Evolutionary conservation across 1,284 basidiomycete species (phyloP).

Genomic region (Malassezia psittaci): DNA sequence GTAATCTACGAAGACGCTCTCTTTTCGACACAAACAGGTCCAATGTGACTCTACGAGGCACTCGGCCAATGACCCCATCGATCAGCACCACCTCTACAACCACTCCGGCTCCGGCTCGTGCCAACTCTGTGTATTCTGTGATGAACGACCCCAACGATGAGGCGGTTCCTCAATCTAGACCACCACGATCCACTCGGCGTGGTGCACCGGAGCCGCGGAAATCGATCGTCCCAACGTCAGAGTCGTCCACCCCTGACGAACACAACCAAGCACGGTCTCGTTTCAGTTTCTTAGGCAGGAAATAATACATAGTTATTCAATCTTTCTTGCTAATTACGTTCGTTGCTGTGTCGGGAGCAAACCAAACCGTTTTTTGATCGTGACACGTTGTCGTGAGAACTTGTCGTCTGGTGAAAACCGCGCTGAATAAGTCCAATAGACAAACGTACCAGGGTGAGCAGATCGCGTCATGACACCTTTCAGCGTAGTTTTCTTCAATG

Average conservation of each 20-base stretch:
- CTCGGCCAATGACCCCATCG: not conserved
- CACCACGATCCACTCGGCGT: slow-evolving; percentile 1
- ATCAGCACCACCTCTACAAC: not conserved
- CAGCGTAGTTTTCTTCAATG: slow-evolving; percentile 41
- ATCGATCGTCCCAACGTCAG: not conserved
- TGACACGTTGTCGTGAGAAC: slow-evolving; percentile 45
- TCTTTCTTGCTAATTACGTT: not conserved
- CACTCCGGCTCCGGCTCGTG: not conserved
- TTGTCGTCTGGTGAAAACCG: slow-evolving; percentile 48
- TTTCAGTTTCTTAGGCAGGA: not conserved
- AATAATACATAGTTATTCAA: not conserved
- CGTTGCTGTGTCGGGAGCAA: slow-evolving; percentile 29
- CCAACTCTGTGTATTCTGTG: not conserved
- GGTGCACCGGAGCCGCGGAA: not conserved
- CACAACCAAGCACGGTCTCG: not conserved
- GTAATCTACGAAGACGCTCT: not conserved
- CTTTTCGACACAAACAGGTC: not conserved
- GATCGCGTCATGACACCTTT: slow-evolving; percentile 40
- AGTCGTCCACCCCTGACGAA: not conserved
- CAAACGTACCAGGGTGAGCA: slow-evolving; percentile 33
- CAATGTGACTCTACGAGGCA: not conserved
- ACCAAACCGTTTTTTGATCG: slow-evolving; percentile 45
- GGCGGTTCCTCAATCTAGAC: not conserved
- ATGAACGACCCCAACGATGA: slow-evolving; percentile 3
- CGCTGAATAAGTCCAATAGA: slow-evolving; percentile 16